Evolutionary conservation across 2,329 filamentous ascomycete genomes (phyloP), one percentile per base, ranked within the genome.

Genomic region (Claviceps lovelessii): DNA sequence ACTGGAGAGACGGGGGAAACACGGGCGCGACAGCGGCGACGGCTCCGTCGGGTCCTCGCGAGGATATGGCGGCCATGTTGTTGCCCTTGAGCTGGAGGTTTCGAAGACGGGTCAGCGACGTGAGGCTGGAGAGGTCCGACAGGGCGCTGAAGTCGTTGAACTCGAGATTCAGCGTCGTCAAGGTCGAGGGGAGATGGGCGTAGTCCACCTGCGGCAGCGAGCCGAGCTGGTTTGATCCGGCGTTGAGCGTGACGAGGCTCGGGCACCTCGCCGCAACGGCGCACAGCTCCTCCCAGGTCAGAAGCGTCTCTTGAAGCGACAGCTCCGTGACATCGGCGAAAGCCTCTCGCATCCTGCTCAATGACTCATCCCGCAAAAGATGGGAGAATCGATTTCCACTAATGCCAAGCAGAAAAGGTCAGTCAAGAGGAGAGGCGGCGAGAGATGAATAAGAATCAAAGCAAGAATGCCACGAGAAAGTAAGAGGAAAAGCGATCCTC

Each of bases 51-150:
- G 63, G 56, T 1, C 67, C 55, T 7, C 6, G 45, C 9, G 28
- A 47, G 28, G 64, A 60, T 29, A 77, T 66, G 17, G 68, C 63
- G 17, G 72, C 70, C 58, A 95, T 86, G 51, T 73, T 76, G 70
- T 94, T 95, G 52, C 84, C 82, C 61, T 95, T 91, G 52, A 97
- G 76, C 53, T 90, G 79, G 0, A 84, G 70, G 53, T 76, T 80
- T 51, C 77, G 76, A 13, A 87, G 74, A 37, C 72, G 70, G 1
- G 66, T 64, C 29, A 86, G 68, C 28, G 65, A 59, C 3, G 74
- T 62, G 5, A 91, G 73, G 31, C 76, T 70, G 3, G 71, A 65
- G 4, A 90, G 60, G 51, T 83, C 78, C 1, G 75, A 70, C 23
- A 90, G 66, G 8, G 74, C 71, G 1, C 72, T 73, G 63, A 93